Evolutionary conservation across 2,329 filamentous ascomycete species (phyloP), one percentile per base, ranked within the genome.

Genomic region (Arthrobotrys musiformis): DNA sequence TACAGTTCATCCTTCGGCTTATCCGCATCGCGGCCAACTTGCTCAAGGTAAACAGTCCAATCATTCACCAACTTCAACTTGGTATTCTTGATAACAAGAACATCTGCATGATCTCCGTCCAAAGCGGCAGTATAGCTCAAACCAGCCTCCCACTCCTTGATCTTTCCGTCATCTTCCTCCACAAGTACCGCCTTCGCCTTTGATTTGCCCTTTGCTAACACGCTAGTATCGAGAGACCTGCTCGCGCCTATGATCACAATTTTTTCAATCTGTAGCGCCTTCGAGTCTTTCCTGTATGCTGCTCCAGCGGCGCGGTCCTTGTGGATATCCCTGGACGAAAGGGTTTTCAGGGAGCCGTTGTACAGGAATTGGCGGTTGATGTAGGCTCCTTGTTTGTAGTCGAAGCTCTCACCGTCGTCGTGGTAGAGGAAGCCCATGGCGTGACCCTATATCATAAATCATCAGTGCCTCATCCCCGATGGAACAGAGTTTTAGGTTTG

Each of bases 381-480:
- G 84, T 92, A 97, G 78, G 93, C 93, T 9, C 94, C 94, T 79
- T 90, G 86, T 83, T 96, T 86, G 82, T 92, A 93, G 68, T 97
- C 93, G 80, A 94, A 99, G 0, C 91, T 92, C 84, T 98, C 94
- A 56, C 95, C 95, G 80, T 99, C 95, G 82, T 99, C 95, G 30
- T 93, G 86, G 82, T 99, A 99, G 6, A 99, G 85, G 58, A 92
- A 90, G 28, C 95, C 95, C 56, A 91, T 88, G 0, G 94, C 93
- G 4, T 82, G 70, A 19, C 84, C 86, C 81, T 90, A 24, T 22
- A 33, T 24, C 22, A 13, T 11, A 37, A 40, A 37, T 44, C n/a
- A 44, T 52, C 54, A 64, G 48, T 13, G 8, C 5, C 2, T 4
- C 4, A 54, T 40, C n/a, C n/a, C n/a, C 30, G 11, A 17, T 40